Base-by-base conservation (phyloP, 2,329 filamentous ascomycete genomes). In the Colletotrichum phormii region DNA sequence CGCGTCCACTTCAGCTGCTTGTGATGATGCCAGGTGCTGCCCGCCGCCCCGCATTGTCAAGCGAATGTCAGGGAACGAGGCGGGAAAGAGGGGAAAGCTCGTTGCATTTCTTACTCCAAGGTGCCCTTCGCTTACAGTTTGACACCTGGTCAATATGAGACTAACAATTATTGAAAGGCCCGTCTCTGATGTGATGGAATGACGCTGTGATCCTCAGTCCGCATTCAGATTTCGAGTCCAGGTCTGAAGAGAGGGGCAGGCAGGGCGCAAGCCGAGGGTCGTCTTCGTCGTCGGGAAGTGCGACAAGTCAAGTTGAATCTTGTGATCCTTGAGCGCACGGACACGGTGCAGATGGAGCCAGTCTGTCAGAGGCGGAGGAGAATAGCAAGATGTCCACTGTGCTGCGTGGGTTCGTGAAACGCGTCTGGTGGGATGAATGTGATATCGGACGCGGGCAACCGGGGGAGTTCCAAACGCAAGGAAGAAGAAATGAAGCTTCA, bases 391-490 rank as follows among this genome's bases (percentile, higher is more conserved):
- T 18, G 13, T 22, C 18, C 26, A 35, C 53, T 24, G 22, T 5
- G 35, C 35, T 58, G 67, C 61, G 37, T 42, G 53, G 42, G 35
- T 61, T 66, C 42, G 57, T 62, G 57, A 61, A 67, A 67, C 57
- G 57, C 63, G 46, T 61, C 33, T 57, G 31, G 64, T 57, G 63
- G 63, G 57, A 61, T 67, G 49, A 31, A 15, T 54, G 31, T 33
- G 64, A 57, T 61, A 57, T 57, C 49, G 55, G 63, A 67, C 46
- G 67, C 29, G 55, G 62, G 46, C 64, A 51, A 42, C 9, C 12
- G 29, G 35, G 70, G 66, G 42, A 22, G 42, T 18, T 15, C 51
- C 15, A 26, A 46, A 53, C 31, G 26, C 33, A 53, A 5, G 31
- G 57, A 29, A 67, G 54, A 62, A 61, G 55, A 67, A 55, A 67